Base-by-base conservation (phyloP, 805 yeast species). In the Saccharomycopsis sp. region DNA sequence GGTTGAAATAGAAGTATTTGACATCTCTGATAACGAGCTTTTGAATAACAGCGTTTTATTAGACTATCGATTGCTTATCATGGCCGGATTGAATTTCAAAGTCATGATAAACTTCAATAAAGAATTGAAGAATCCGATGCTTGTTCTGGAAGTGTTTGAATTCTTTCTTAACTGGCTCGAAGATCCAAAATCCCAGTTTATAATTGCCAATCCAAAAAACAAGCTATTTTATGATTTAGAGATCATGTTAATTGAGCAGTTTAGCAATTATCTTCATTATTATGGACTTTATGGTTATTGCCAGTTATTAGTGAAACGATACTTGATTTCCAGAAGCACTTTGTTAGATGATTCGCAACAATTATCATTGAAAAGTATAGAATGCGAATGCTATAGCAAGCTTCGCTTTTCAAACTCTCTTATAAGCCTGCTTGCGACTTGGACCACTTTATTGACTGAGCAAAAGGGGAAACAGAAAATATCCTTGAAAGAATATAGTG, bases 151-250 rank as follows among this genome's bases (percentile, higher is more conserved):
- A 19, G 35, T 35, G 2, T 25, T 52, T 52, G 54, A 56, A 14
- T 8, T 52, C 9, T 59, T 56, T 34, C 3, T 56, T 7, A 19
- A 47, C 9, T 59, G 62, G 62, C 5, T 59, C 3, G 44, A 42
- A 2, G 19, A 23, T 23, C 29, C 23, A n/a, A 24, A 41, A 19
- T 19, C 55, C 9, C 12, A 23, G 3, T 9, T 23, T 38, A 42
- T 52, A 9, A 7, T 44, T 5, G 25, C 29, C 24, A 17, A 47
- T 20, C 14, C n/a, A 12, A n/a, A 22, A 29, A 41, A 54, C 41
- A 24, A 25, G 2, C 3, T 41, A 3, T 19, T 54, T 7, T n/a
- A 38, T 17, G 38, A 51, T 15, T 50, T 59, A 7, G 62, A 59
- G 38, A 17, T n/a, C 15, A 47, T 44, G 49, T 44, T 44, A 17